phyloP scores from a whole-genome alignment of 805 yeast genomes.

The Candida awuae region DNA sequence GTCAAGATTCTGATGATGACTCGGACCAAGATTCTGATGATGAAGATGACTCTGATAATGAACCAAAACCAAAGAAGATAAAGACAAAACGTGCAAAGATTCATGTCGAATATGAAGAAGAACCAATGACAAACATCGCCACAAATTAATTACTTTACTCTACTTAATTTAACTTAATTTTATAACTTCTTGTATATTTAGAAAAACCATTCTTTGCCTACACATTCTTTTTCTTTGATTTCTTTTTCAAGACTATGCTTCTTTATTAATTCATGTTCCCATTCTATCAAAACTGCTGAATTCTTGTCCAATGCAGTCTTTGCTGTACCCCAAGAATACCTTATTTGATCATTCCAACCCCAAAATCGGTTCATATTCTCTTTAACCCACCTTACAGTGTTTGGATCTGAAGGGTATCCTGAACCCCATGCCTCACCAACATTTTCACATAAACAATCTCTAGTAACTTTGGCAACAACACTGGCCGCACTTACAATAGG shows the following conservation, averaged over 20 bases:
- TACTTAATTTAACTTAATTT: background rate
- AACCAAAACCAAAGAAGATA: constrained; percentile 36
- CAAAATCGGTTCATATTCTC: constrained; percentile 57
- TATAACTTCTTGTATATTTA: background rate
- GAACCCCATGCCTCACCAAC: constrained; percentile 52
- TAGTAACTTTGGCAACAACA: constrained; percentile 91
- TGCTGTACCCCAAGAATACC: constrained; percentile 95
- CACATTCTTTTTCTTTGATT: background rate
- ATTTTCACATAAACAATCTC: constrained; percentile 44
- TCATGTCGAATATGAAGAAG: constrained; percentile 66
- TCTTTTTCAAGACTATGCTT: constrained; percentile 9
- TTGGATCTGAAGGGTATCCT: constrained; percentile 93
- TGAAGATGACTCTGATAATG: constrained; percentile 23
- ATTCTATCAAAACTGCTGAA: constrained; percentile 44
- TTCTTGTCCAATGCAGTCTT: constrained; percentile 55
- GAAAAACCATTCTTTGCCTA: constrained; percentile 9
- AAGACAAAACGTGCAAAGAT: constrained; percentile 61
- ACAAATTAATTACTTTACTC: constrained; percentile 4
- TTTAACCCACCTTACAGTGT: constrained; percentile 71
- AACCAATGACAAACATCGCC: constrained; percentile 27
- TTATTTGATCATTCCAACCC: constrained; percentile 72
- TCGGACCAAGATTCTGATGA: constrained; percentile 30
- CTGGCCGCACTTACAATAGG: constrained; percentile 94
- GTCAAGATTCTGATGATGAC: constrained; percentile 26
- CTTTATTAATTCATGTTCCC: constrained; percentile 42